Evolutionary conservation across 2,329 filamentous ascomycete species (phyloP).

Genomic region (Beauveria sp.): DNA sequence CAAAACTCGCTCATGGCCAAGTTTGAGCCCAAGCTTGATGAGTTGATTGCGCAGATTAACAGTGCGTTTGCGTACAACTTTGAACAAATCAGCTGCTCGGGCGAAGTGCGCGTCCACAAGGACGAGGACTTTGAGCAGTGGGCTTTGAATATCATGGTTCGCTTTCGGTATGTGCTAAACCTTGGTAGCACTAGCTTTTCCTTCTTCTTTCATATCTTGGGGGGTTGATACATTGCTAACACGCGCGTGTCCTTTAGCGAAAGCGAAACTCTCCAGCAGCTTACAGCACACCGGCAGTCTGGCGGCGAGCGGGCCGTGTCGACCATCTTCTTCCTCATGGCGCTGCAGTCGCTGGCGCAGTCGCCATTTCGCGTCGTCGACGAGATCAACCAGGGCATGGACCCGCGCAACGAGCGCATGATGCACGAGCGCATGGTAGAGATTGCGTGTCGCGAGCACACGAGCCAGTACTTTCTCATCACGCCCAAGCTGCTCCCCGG

Average conservation of each 20-base stretch:
- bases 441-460: constrained; percentile 80
- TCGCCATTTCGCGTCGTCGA: constrained; percentile 97
- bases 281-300: constrained; percentile 89
- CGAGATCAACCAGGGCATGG: constrained; percentile 99
- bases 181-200: not conserved
- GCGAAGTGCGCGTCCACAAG: constrained; percentile 82
- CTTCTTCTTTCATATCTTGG: no score
- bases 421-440: constrained; percentile 98
- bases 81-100: constrained; percentile 85
- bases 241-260: constrained; percentile 40
- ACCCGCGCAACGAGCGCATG: constrained; percentile 95
- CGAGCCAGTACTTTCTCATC: constrained; percentile 89
- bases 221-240: constrained; percentile 11
- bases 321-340: constrained; percentile 99
- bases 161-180: constrained; percentile 63
- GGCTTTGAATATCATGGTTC: constrained; percentile 90
- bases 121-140: constrained; percentile 90
- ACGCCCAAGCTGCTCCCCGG: constrained; percentile 89
- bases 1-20: constrained; percentile 60
- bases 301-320: constrained; percentile 94
- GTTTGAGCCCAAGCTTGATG: constrained; percentile 82
- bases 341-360: constrained; percentile 84
- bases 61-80: constrained; percentile 91
- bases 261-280: constrained; percentile 72
- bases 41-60: constrained; percentile 72